Base-by-base conservation (phyloP, 2,329 filamentous ascomycete genomes). In the Paraphoma chrysanthemicola region DNA sequence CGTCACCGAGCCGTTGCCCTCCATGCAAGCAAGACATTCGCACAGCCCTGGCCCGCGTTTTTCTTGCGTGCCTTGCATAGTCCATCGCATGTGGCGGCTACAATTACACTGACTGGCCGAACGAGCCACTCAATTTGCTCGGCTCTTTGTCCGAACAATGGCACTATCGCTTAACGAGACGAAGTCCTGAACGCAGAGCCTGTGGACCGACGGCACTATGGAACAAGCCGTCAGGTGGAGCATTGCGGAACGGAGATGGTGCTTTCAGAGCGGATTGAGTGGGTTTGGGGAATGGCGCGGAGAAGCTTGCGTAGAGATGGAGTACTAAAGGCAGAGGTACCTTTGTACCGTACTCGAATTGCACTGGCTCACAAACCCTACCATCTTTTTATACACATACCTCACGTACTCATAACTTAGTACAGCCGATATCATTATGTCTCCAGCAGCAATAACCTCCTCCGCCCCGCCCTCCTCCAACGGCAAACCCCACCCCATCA, bases 381-480 rank as follows among this genome's bases (percentile, higher is more conserved):
- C 10, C 33, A 38, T 38, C 6, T 4, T 46, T 14, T 45, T 45
- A 48, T 38, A 51, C 39, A 57, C 57, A 51, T n/a, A 49, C 23
- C 48, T 36, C 23, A 23, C 53, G 51, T 49, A 47, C n/a, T n/a
- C n/a, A n/a, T n/a, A n/a, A n/a, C n/a, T n/a, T n/a, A n/a, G n/a
- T n/a, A n/a, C n/a, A n/a, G n/a, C n/a, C n/a, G n/a, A n/a, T n/a
- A n/a, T n/a, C n/a, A n/a, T n/a, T n/a, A n/a, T 75, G 72, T 70
- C 72, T 53, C 71, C 72, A 17, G 57, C 71, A 31, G 71, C 69
- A 28, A 62, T 73, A 44, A 57, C 59, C 23, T 63, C 58, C 17
- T 53, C 60, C 53, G 45, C 54, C 10, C 62, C 65, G 29, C 49
- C 60, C 9, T 50, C 67, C 29, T 50, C 63, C 9, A 71, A 63